Evolutionary conservation across 2,329 filamentous ascomycete species (phyloP).

Genomic region (Chaetomium olivaceum): DNA sequence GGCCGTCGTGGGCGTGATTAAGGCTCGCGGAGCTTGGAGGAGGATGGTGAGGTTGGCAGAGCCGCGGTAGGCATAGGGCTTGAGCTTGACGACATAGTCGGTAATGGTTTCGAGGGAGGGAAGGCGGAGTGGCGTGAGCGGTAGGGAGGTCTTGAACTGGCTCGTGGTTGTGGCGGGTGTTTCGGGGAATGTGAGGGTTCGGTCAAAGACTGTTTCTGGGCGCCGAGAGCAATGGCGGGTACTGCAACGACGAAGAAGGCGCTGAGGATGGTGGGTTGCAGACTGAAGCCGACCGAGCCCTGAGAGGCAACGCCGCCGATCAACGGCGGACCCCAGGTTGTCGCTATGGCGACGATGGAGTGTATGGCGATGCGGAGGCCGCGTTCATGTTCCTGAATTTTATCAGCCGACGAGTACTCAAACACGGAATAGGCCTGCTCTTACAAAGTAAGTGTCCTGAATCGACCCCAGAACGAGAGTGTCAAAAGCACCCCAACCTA

Average conservation of each 20-base stretch:
- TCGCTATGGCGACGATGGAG: slow-evolving; percentile 46
- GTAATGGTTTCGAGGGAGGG: slow-evolving; percentile 39
- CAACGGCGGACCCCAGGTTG: slow-evolving; percentile 57
- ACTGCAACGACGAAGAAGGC: slow-evolving; percentile 50
- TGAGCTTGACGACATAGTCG: slow-evolving; percentile 45
- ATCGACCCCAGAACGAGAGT: slow-evolving; percentile 54
- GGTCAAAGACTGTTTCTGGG: slow-evolving; percentile 57
- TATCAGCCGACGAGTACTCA: slow-evolving; percentile 29
- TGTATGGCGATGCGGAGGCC: slow-evolving; percentile 47
- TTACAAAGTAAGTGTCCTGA: slow-evolving; percentile 59
- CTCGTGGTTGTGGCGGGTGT: slow-evolving; percentile 34
- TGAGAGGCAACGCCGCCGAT: slow-evolving; percentile 53
- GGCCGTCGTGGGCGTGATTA: slow-evolving; percentile 51
- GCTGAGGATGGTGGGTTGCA: slow-evolving; percentile 55
- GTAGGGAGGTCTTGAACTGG: slow-evolving; percentile 34
- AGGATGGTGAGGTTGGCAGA: slow-evolving; percentile 36
- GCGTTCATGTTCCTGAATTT: slow-evolving; percentile 56
- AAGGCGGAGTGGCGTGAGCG: slow-evolving; percentile 32
- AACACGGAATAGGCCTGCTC: slow-evolving; percentile 25
- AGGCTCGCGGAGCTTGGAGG: slow-evolving; percentile 50
- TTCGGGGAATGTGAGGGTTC: slow-evolving; percentile 37
- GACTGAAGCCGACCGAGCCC: slow-evolving; percentile 43
- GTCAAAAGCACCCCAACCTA: slow-evolving; percentile 62
- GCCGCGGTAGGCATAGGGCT: slow-evolving; percentile 42
- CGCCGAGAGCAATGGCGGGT: slow-evolving; percentile 49